Evolutionary conservation across 148 eudicot species (phyloP), one percentile per base, ranked within the genome.

Genomic region (Amaranthus hypochondriacus): DNA sequence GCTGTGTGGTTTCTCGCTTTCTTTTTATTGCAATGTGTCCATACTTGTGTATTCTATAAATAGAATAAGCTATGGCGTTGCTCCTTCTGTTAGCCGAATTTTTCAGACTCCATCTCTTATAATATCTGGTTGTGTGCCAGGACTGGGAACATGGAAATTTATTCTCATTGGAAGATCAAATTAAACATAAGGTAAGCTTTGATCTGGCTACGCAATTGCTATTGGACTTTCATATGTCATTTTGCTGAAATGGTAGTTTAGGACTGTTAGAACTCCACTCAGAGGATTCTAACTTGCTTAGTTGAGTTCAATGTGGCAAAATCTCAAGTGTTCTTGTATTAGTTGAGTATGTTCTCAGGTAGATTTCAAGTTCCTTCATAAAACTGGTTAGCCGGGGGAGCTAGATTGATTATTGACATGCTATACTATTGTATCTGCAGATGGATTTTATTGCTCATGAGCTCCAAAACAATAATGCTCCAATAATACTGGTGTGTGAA

Each of bases 111-210:
- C 39, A n/a, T 62, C 67, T 54, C 60, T 83, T 54, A 18, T 66
- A 62, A 73, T 55, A 21, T 58, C 66, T 55, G 66, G 21, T 79
- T 76, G 21, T 52, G 78, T 75, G 53, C 67, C 75, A 94, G 98
- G 76, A 91, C 65, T 89, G 88, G 95, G 92, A 88, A 82, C 70
- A 61, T 49, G 90, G 90, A 72, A 88, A 84, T 78, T 80, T 94
- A 79, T 94, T 89, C 84, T 87, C 97, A 74, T 77, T 94, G 62
- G 83, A 94, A 84, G 98, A 94, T 70, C 97, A 94, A 83, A 89
- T 87, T 72, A 80, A 84, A 71, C 98, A 94, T 58, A 94, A 94
- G 98, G 97, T 91, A 82, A 71, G 18, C 42, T 70, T 50, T 50
- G 48, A 15, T 51, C 28, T 61, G 18, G 50, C 49, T 5, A n/a